Evolutionary conservation across 176 grass and related monocot species (phyloP).

Genomic region (Echinochloa phyllopogon): DNA sequence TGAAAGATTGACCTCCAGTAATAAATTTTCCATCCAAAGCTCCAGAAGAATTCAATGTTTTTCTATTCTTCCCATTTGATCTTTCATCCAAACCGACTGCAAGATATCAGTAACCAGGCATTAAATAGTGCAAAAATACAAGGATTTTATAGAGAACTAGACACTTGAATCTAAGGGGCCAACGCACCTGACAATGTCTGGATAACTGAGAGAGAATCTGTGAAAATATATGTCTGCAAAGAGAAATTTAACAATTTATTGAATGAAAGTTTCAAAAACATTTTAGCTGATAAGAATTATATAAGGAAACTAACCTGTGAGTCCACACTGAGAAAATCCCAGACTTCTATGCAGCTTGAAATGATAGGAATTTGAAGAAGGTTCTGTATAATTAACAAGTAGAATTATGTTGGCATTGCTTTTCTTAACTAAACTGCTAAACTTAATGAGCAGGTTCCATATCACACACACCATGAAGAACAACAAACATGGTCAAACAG

Average conservation of each 20-base stretch:
- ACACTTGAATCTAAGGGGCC: background rate
- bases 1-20: slow-evolving; percentile 46
- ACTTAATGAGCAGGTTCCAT: background rate
- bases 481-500: slow-evolving; percentile 20
- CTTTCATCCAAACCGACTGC: slow-evolving; percentile 83
- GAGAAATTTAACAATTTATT: slow-evolving; percentile 28
- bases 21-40: slow-evolving; percentile 49
- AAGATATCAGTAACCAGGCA: slow-evolving; percentile 12
- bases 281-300: slow-evolving; percentile 22
- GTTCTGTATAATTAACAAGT: slow-evolving; percentile 63
- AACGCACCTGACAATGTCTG: slow-evolving; percentile 84
- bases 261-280: slow-evolving; percentile 19
- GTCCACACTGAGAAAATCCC: slow-evolving; percentile 95
- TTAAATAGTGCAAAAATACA: slow-evolving; percentile 38
- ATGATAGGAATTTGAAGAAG: slow-evolving; percentile 94
- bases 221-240: slow-evolving; percentile 91
- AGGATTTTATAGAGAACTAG: slow-evolving; percentile 13
- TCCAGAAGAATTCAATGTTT: slow-evolving; percentile 53
- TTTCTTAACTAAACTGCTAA: slow-evolving; percentile 9
- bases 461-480: background rate
- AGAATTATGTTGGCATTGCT: slow-evolving; percentile 2
- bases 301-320: slow-evolving; percentile 76
- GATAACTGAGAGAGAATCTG: slow-evolving; percentile 82
- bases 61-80: slow-evolving; percentile 60
- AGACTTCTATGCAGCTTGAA: slow-evolving; percentile 98